A percentile compares a stretch with the other conserved stretches of the same genome.
phyloP scores from a whole-genome alignment of 306 rosid genomes.

The Luffa acutangula region DNA sequence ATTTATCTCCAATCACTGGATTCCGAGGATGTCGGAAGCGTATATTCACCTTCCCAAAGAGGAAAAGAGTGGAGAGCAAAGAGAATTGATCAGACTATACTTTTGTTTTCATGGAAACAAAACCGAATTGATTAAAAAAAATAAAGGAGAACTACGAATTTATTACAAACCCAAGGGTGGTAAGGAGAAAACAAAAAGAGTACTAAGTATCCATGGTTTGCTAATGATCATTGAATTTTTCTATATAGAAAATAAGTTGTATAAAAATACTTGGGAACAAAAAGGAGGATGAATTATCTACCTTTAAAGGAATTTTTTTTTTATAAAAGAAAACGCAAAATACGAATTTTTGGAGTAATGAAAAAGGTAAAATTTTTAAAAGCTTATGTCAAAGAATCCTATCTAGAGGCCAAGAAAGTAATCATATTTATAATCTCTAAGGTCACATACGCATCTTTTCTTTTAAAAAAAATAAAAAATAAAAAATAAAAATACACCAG shows the following conservation, averaged over 20 bases:
- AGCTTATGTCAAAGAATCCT: neutral
- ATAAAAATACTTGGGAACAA: neutral
- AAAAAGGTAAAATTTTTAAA: neutral
- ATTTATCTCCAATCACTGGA: constrained; percentile 91
- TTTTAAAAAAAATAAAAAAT: no score
- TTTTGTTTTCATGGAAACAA: neutral
- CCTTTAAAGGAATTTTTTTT: neutral
- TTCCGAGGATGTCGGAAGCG: constrained; percentile 90
- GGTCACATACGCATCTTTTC: neutral
- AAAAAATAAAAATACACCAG: neutral
- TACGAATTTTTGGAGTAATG: neutral
- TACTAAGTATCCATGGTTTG: neutral
- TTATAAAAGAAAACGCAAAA: neutral
- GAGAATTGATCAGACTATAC: neutral
- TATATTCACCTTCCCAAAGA: constrained; percentile 59
- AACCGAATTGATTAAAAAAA: neutral
- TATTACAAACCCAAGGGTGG: neutral
- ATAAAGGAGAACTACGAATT: neutral
- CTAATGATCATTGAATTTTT: neutral
- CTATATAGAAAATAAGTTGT: neutral
- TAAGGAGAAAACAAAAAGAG: neutral
- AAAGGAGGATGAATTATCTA: neutral
- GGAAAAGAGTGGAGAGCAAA: neutral
- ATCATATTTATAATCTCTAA: neutral
- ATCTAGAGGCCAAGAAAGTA: neutral